These are phyloP conservation scores for Cercospora sp. DNA, from an alignment of 2,329 filamentous ascomycete genomes.

Conservation along the genomic window DNA sequence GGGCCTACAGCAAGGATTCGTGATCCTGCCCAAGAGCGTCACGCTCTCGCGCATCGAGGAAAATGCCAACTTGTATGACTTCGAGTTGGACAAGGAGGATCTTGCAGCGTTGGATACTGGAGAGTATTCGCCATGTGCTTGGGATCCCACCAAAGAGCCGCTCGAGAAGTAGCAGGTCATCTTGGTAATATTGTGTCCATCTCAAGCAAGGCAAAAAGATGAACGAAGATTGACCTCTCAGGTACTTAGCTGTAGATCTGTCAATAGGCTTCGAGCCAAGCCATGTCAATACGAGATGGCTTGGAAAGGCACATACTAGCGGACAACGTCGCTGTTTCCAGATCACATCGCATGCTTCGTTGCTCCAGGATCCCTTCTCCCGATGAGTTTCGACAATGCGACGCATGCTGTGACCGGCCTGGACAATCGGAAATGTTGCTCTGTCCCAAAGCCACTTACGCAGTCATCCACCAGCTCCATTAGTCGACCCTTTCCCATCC, in stretches of 20 bases:
- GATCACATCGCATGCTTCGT: neutral
- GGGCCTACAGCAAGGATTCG: slow-evolving; percentile 63
- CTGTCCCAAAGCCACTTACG: slow-evolving; percentile 5
- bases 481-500: neutral
- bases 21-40: slow-evolving; percentile 63
- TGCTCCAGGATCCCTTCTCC: neutral
- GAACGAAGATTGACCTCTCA: neutral
- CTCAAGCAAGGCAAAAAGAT: neutral
- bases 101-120: slow-evolving; percentile 58
- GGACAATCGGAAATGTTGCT: neutral
- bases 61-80: slow-evolving; percentile 61
- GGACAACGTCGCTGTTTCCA: neutral
- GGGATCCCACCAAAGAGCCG: slow-evolving; percentile 55
- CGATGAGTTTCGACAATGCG: neutral
- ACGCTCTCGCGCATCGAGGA: slow-evolving; percentile 52
- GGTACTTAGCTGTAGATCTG: neutral
- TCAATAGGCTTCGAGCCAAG: slow-evolving; percentile 3
- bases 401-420: neutral
- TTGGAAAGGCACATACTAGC: neutral
- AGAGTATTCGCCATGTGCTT: slow-evolving; percentile 58
- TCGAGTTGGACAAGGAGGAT: slow-evolving; percentile 58
- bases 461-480: neutral
- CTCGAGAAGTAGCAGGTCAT: slow-evolving; percentile 18
- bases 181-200: slow-evolving; percentile 13
- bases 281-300: slow-evolving; percentile 7